A percentile compares a stretch with the other conserved stretches of the same genome.
phyloP scores from a whole-genome alignment of 2,329 filamentous ascomycete species.

The Didymella sp. region DNA sequence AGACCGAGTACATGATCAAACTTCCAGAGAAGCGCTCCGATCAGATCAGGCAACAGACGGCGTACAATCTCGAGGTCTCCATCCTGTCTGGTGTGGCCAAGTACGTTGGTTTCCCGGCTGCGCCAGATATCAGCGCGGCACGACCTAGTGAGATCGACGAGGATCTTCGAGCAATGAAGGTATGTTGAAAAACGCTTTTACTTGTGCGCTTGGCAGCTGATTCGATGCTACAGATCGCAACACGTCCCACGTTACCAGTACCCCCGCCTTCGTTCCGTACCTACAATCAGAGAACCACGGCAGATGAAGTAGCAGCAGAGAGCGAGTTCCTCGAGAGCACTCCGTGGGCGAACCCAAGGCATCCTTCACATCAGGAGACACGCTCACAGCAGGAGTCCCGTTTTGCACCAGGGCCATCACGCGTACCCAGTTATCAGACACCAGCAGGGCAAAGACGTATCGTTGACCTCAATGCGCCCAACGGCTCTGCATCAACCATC shows the following conservation, averaged over 20 bases:
- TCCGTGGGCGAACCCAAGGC: constrained; percentile 88
- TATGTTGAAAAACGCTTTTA: constrained; percentile 58
- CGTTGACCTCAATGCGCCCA: constrained; percentile 45
- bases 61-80: constrained; percentile 95
- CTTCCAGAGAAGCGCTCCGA: constrained; percentile 79
- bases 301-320: constrained; percentile 68
- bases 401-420: constrained; percentile 38
- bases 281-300: constrained; percentile 48
- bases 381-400: constrained; percentile 47
- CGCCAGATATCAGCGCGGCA: constrained; percentile 80
- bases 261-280: constrained; percentile 44
- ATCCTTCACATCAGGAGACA: constrained; percentile 48
- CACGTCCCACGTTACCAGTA: constrained; percentile 35
- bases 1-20: constrained; percentile 80
- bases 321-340: constrained; percentile 90
- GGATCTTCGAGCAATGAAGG: constrained; percentile 87
- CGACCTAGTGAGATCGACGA: constrained; percentile 78
- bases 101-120: constrained; percentile 94
- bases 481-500: constrained; percentile 51
- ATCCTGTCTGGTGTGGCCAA: constrained; percentile 90
- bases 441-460: constrained; percentile 47
- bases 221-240: constrained; percentile 41
- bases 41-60: constrained; percentile 82
- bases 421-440: constrained; percentile 46
- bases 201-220: constrained; percentile 31